Base-by-base conservation (phyloP, 495 filamentous ascomycete species). In the Penicillium desertorum region DNA sequence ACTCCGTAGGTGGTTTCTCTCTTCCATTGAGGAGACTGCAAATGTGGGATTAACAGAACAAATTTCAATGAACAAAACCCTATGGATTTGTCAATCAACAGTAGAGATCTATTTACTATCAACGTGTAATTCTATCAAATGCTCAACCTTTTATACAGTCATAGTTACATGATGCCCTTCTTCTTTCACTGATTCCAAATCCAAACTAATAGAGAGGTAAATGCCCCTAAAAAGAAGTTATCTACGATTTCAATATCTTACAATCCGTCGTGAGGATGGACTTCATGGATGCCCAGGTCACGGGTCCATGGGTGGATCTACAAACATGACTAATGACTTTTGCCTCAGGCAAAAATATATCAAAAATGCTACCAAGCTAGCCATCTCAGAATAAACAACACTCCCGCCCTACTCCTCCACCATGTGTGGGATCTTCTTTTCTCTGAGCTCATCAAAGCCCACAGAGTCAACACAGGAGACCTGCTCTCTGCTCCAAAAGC, bases 381-480 rank as follows among this genome's bases (percentile, higher is more conserved):
- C 30, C 29, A 51, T 32, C 11, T 44, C 45, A 20, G 49, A 58
- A 37, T 19, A 58, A 50, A 43, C n/a, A 17, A 36, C 51, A 36
- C 49, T 51, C 37, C 16, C 23, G 29, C 36, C 9, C 49, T 23
- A 25, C 34, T 48, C 59, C 20, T 12, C 62, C 59, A 66, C 54
- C 57, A 88, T 88, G 85, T 88, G 85, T 65, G 85, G 85, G 60
- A 88, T 88, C 34, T 87, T 80, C 61, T 83, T 83, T 62, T 81
- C 84, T 10, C 61, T 82, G 54, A 76, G 76, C 60, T 64, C 70
- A 36, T 56, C 63, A 12, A 57, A 46, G 30, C 58, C 65, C 42
- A 59, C 65, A 37, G 55, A 60, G 57, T 75, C 81, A 25, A 71
- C 70, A 44, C 52, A 71, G n/a, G 67, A 78, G 48, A 75, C 81